A percentile compares a stretch with the other conserved stretches of the same genome.
phyloP scores from a whole-genome alignment of 352 stramenopile genomes.

The Lagenidium sp. region DNA sequence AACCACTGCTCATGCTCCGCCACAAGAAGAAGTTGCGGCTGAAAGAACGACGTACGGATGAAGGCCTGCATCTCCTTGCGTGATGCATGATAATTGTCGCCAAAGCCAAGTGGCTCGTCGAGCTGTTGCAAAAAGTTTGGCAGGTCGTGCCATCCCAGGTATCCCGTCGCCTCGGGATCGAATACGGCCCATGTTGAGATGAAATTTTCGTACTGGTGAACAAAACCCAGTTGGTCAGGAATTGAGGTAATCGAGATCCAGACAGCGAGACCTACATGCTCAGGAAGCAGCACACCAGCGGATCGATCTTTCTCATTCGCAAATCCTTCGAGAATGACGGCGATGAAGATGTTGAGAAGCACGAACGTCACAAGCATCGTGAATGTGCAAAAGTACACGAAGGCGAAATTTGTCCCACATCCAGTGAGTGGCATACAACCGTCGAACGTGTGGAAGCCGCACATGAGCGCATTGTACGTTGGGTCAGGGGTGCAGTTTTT shows the following conservation, averaged over 20 bases:
- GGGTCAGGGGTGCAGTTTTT: conserved; percentile 20
- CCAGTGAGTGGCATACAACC: conserved; percentile 39
- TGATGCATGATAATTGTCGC: conserved; percentile 23
- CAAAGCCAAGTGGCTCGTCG: conserved; percentile 57
- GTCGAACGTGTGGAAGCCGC: conserved; percentile 25
- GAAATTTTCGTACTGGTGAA: conserved; percentile 54
- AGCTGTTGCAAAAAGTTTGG: conserved; percentile 56
- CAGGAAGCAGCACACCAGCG: conserved; percentile 21
- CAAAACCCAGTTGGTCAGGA: conserved; percentile 1
- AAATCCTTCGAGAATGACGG: conserved; percentile 80
- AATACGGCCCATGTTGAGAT: conserved; percentile 38
- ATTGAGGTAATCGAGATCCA: neutral
- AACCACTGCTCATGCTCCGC: neutral
- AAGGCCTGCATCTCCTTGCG: conserved; percentile 43
- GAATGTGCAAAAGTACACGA: conserved; percentile 69
- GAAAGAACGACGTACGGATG: conserved; percentile 41
- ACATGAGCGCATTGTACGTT: conserved; percentile 26
- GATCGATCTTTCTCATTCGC: conserved; percentile 64
- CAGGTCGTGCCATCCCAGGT: conserved; percentile 57
- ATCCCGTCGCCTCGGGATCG: conserved; percentile 70
- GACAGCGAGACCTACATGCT: conserved; percentile 22
- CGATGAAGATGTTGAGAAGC: conserved; percentile 85
- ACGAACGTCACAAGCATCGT: conserved; percentile 77
- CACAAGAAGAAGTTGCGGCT: neutral
- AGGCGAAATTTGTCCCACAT: conserved; percentile 34